Base-by-base conservation (phyloP, 2,329 filamentous ascomycete genomes). In the Parascedosporium putredinis region DNA sequence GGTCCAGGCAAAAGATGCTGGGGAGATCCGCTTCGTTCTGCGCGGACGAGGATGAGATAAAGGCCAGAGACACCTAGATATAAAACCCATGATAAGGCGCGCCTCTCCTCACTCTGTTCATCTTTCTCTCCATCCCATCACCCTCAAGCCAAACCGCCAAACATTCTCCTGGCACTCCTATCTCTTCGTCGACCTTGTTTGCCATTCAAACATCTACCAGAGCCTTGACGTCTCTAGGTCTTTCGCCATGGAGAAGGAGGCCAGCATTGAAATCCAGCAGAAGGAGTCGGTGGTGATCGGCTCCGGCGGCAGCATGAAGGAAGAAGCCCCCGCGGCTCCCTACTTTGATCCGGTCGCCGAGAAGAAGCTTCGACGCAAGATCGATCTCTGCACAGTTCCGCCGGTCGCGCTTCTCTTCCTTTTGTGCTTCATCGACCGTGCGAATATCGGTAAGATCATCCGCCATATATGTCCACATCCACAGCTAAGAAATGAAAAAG, bases 351-450 rank as follows among this genome's bases (percentile, higher is more conserved):
- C 56, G 4, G 59, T 46, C 7, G 59, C 58, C 5, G 62, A 64
- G 48, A 57, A 57, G n/a, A 56, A 51, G 20, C 68, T 84, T 10
- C 66, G 78, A 2, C 62, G 64, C 52, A 84, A 84, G 58, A 79
- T 84, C 16, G 81, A 84, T 55, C 56, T 78, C 3, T 76, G 70
- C 58, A 74, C 83, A 51, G 67, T 84, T 1, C 81, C 81, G 0
- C 81, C 78, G 0, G 78, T 83, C 1, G 68, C 78, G 4, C 55
- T 84, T 3, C 67, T 84, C 5, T 84, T 84, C 55, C 68, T 84
- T 0, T 82, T 83, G 56, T 82, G 79, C 60, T 83, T 83, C 59
- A 81, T 83, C 49, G 80, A 83, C 57, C 69, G 80, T 16, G 76
- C 47, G 22, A 49, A 49, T 14, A 49, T 49, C 14, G 48, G 48